These are phyloP conservation scores for Fusarium goolgardi DNA, from an alignment of 2,329 filamentous ascomycete genomes.

Conservation along the genomic window DNA sequence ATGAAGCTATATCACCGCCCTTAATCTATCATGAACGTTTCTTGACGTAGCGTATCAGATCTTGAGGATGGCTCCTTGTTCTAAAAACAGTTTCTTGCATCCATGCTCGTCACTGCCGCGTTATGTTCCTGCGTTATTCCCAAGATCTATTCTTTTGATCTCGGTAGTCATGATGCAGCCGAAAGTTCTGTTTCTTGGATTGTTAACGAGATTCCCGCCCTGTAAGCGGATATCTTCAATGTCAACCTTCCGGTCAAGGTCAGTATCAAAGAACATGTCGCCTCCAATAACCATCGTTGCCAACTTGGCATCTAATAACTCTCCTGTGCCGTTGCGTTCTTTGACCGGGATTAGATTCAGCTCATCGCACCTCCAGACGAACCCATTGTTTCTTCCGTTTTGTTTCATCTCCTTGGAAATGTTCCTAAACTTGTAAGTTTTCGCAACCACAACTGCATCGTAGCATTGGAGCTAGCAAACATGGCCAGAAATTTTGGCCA, in stretches of 20 bases:
- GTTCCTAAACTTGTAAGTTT: constrained; percentile 15
- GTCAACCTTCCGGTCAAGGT: neutral
- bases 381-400: neutral
- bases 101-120: constrained; percentile 7
- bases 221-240: neutral
- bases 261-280: neutral
- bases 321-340: neutral
- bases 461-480: constrained; percentile 3
- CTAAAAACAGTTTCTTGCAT: constrained; percentile 27
- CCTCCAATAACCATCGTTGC: neutral
- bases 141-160: constrained; percentile 16
- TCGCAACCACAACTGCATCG: constrained; percentile 6
- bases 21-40: neutral
- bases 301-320: neutral
- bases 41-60: neutral
- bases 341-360: neutral
- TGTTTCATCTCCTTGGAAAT: constrained; percentile 7
- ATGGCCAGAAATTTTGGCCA: constrained; percentile 7
- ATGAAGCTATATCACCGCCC: neutral
- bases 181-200: constrained; percentile 5
- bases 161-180: constrained; percentile 13
- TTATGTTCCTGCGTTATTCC: constrained; percentile 18
- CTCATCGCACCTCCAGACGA: neutral
- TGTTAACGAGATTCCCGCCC: neutral
- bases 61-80: constrained; percentile 5